A percentile compares a stretch with the other conserved stretches of the same genome.
These are phyloP conservation scores for Naegleria fowleri DNA, from an alignment of 208 protist species.

Conservation along the genomic window DNA sequence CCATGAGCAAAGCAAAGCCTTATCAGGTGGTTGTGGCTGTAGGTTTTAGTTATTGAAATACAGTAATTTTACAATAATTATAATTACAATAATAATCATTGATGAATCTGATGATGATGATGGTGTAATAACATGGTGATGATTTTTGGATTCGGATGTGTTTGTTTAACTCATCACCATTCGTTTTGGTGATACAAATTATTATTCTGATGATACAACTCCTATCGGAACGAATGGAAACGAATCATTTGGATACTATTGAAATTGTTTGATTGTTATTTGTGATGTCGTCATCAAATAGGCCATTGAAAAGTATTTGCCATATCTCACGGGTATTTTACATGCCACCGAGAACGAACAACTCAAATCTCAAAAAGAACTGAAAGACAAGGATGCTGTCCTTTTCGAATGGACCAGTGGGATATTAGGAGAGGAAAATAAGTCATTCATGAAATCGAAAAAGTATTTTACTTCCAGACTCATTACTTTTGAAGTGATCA, in stretches of 20 bases:
- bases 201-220: background rate
- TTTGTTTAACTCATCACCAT: no score
- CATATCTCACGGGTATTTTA: background rate
- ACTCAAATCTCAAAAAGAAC: background rate
- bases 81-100: no score
- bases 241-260: no score
- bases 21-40: background rate
- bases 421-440: background rate
- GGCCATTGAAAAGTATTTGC: constrained; percentile 10
- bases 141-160: no score
- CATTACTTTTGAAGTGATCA: background rate
- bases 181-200: no score
- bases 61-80: no score
- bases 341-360: background rate
- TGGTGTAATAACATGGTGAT: no score
- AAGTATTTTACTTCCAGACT: background rate
- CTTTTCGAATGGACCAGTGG: background rate
- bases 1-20: background rate
- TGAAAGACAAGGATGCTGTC: background rate
- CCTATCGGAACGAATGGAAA: no score
- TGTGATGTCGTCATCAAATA: background rate
- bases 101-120: background rate
- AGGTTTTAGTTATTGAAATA: background rate
- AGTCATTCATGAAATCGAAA: background rate
- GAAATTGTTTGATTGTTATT: background rate